These are phyloP conservation scores for Colletotrichum camelliae DNA, from an alignment of 2,329 filamentous ascomycete species.

Conservation along the genomic window DNA sequence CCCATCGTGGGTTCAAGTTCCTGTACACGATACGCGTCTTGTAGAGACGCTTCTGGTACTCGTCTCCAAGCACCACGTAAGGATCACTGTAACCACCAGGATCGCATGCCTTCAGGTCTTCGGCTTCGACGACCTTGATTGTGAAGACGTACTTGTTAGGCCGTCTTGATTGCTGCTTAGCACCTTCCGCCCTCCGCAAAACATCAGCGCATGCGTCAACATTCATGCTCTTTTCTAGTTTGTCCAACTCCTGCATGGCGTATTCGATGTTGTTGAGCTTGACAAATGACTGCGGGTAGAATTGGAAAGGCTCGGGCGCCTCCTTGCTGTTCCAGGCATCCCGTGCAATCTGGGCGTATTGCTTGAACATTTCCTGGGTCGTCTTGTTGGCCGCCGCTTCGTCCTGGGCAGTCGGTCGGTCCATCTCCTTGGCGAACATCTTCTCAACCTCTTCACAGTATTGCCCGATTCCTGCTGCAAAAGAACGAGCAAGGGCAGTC, in stretches of 20 bases:
- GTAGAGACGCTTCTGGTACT: slow-evolving; percentile 94
- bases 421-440: slow-evolving; percentile 90
- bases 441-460: slow-evolving; percentile 94
- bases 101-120: slow-evolving; percentile 98
- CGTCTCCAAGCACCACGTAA: slow-evolving; percentile 95
- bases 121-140: slow-evolving; percentile 97
- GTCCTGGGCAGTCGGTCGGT: slow-evolving; percentile 87
- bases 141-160: slow-evolving; percentile 95
- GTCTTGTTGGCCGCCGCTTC: slow-evolving; percentile 78
- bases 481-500: slow-evolving; percentile 87
- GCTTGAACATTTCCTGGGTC: slow-evolving; percentile 90
- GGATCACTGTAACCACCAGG: slow-evolving; percentile 93
- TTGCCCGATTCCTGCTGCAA: slow-evolving; percentile 80
- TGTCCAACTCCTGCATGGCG: slow-evolving; percentile 89
- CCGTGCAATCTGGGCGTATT: slow-evolving; percentile 89
- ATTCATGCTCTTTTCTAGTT: slow-evolving; percentile 86
- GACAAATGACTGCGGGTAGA: slow-evolving; percentile 89
- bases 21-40: slow-evolving; percentile 93
- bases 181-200: slow-evolving; percentile 74
- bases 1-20: slow-evolving; percentile 93
- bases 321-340: slow-evolving; percentile 93
- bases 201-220: slow-evolving; percentile 89
- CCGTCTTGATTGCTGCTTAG: slow-evolving; percentile 66
- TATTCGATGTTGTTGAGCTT: slow-evolving; percentile 98
- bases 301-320: slow-evolving; percentile 95